Conservation (phyloP, 495 filamentous ascomycete genomes). For the Xylaria castorea region DNA sequence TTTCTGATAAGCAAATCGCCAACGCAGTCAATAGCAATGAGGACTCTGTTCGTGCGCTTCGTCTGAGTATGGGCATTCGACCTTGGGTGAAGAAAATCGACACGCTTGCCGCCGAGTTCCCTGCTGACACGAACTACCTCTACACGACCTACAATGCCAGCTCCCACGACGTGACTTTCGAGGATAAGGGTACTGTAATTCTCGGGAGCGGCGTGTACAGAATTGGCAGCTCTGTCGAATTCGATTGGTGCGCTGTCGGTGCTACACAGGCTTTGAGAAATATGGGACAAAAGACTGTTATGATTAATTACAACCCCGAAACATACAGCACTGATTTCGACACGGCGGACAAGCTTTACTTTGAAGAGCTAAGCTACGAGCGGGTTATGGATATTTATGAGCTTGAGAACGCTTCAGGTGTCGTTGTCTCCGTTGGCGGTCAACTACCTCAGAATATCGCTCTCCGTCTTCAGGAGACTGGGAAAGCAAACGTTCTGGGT, state of each 20-base stretch:
- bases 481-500: slow-evolving; percentile 86
- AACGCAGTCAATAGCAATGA: slow-evolving; percentile 83
- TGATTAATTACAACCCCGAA: slow-evolving; percentile 73
- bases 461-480: slow-evolving; percentile 89
- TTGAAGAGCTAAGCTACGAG: slow-evolving; percentile 97
- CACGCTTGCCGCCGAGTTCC: slow-evolving; percentile 95
- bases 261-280: slow-evolving; percentile 82
- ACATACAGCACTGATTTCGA: slow-evolving; percentile 78
- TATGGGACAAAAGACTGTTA: slow-evolving; percentile 97
- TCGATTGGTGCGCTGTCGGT: slow-evolving; percentile 98
- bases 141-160: slow-evolving; percentile 98
- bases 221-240: slow-evolving; percentile 97
- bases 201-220: slow-evolving; percentile 95
- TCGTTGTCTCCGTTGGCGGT: slow-evolving; percentile 94
- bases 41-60: slow-evolving; percentile 84
- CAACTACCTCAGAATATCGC: slow-evolving; percentile 98
- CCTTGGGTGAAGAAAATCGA: slow-evolving; percentile 98
- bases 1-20: slow-evolving; percentile 96
- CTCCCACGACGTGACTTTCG: slow-evolving; percentile 93
- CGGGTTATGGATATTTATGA: slow-evolving; percentile 99
- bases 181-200: slow-evolving; percentile 90
- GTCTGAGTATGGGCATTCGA: slow-evolving; percentile 83
- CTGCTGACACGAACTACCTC: slow-evolving; percentile 95
- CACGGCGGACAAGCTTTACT: slow-evolving; percentile 93
- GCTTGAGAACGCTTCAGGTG: slow-evolving; percentile 82